Conservation (phyloP, 2,329 filamentous ascomycete species). For the Alternaria brassicicola region DNA sequence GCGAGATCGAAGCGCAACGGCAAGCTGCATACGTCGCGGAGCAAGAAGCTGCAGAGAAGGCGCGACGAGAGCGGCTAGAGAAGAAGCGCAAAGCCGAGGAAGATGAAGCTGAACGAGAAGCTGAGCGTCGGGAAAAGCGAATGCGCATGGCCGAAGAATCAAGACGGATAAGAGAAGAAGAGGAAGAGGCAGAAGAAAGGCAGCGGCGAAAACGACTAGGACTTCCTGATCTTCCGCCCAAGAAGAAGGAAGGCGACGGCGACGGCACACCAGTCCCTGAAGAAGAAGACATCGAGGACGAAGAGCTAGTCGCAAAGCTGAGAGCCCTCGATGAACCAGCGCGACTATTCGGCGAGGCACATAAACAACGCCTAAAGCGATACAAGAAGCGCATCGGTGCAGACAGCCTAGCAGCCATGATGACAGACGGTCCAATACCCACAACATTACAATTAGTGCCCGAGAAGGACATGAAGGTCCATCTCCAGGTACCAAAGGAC, state of each 20-base stretch:
- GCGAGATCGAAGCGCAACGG: conserved; percentile 83
- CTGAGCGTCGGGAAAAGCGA: conserved; percentile 79
- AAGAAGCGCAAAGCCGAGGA: conserved; percentile 91
- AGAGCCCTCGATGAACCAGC: conserved; percentile 75
- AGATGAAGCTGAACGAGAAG: conserved; percentile 74
- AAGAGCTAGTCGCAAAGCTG: conserved; percentile 71
- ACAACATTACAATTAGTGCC: conserved; percentile 80
- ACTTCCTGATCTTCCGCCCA: conserved; percentile 71
- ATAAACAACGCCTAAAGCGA: conserved; percentile 70
- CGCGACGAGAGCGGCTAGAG: conserved; percentile 70
- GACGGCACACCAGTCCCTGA: conserved; percentile 49
- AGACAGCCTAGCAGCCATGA: conserved; percentile 50
- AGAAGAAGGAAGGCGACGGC: conserved; percentile 55
- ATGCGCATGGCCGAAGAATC: conserved; percentile 82
- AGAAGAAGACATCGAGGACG: conserved; percentile 71
- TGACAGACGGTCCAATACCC: conserved; percentile 80
- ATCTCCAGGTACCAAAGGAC: conserved; percentile 65
- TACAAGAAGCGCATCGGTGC: conserved; percentile 67
- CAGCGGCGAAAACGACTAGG: conserved; percentile 77
- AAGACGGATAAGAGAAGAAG: conserved; percentile 69
- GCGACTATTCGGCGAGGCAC: conserved; percentile 80
- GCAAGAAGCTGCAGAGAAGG: conserved; percentile 74
- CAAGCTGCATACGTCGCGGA: conserved; percentile 80
- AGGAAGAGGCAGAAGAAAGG: conserved; percentile 75
- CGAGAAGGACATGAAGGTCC: conserved; percentile 87